Percentiles rank a stretch among this genome's conserved stretches.
phyloP scores from a whole-genome alignment of 495 filamentous ascomycete genomes.

The Talaromyces borbonicus region DNA sequence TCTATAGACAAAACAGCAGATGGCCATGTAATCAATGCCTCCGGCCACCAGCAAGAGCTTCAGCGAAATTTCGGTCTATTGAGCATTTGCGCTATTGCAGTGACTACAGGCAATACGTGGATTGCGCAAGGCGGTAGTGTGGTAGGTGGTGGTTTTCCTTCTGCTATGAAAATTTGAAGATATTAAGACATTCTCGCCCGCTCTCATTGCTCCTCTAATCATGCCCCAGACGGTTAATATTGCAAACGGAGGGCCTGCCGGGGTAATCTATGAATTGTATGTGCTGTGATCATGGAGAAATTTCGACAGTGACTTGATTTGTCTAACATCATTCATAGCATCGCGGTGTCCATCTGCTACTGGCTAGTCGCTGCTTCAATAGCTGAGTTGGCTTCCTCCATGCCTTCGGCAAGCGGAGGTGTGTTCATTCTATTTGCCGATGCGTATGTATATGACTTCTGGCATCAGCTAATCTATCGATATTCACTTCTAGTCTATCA shows the following conservation, averaged over 20 bases:
- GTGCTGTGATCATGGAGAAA: neutral
- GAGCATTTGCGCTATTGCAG: slow-evolving; percentile 45
- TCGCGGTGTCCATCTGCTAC: slow-evolving; percentile 41
- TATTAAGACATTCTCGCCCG: neutral
- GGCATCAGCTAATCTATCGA: neutral
- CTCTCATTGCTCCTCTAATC: too few relatives aligned
- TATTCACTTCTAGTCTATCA: slow-evolving; percentile 49
- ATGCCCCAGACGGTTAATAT: neutral
- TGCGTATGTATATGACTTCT: neutral
- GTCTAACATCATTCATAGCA: slow-evolving; percentile 15
- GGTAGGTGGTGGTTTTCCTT: slow-evolving; percentile 11
- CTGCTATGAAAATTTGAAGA: neutral
- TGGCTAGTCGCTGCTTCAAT: slow-evolving; percentile 47
- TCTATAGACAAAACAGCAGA: neutral
- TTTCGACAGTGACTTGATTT: neutral
- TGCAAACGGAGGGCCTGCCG: slow-evolving; percentile 41
- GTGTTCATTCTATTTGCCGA: slow-evolving; percentile 6
- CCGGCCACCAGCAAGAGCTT: slow-evolving; percentile 50
- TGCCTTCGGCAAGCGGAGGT: slow-evolving; percentile 68
- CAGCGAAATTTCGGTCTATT: slow-evolving; percentile 49
- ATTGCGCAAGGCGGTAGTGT: slow-evolving; percentile 47
- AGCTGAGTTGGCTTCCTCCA: slow-evolving; percentile 66
- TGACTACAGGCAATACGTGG: slow-evolving; percentile 52
- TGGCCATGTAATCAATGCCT: slow-evolving; percentile 34
- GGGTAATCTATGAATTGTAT: slow-evolving; percentile 45